Percentiles rank a stretch among this genome's conserved stretches.
phyloP scores from a whole-genome alignment of 192 early-diverging fungal species.

The Gaertneriomyces semiglobifer region DNA sequence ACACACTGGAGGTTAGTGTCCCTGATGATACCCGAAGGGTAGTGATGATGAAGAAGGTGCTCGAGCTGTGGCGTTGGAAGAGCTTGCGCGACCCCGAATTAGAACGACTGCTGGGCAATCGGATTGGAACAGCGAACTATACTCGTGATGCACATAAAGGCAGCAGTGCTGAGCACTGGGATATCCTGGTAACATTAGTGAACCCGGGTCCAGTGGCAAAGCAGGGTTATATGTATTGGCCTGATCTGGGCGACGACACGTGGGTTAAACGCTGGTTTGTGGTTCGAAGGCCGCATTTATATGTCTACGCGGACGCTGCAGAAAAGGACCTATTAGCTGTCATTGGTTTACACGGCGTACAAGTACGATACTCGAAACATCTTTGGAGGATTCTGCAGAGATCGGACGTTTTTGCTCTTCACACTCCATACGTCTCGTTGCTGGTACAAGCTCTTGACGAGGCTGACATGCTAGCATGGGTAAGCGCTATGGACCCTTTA shows the following conservation, averaged over 20 bases:
- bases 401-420: constrained; percentile 66
- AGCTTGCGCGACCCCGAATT: background rate
- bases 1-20: background rate
- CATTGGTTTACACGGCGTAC: constrained; percentile 69
- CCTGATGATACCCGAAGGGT: constrained; percentile 17
- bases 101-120: background rate
- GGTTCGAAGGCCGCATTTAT: constrained; percentile 74
- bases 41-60: constrained; percentile 15
- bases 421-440: constrained; percentile 56
- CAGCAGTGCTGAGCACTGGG: too few species aligned
- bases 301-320: constrained; percentile 62
- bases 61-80: constrained; percentile 35
- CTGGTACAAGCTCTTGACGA: constrained; percentile 61
- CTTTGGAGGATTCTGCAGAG: constrained; percentile 58
- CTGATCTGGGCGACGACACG: constrained; percentile 39
- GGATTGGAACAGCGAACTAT: too few species aligned
- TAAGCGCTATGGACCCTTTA: constrained; percentile 42
- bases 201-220: background rate
- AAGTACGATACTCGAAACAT: constrained; percentile 55
- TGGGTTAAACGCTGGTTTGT: constrained; percentile 83
- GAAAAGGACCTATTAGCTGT: constrained; percentile 69
- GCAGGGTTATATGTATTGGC: constrained; percentile 19
- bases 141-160: too few species aligned
- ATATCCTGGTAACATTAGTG: background rate
- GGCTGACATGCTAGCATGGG: constrained; percentile 67